Evolutionary conservation across 805 yeast genomes (phyloP).

Genomic region (Lipomyces mesembrius): DNA sequence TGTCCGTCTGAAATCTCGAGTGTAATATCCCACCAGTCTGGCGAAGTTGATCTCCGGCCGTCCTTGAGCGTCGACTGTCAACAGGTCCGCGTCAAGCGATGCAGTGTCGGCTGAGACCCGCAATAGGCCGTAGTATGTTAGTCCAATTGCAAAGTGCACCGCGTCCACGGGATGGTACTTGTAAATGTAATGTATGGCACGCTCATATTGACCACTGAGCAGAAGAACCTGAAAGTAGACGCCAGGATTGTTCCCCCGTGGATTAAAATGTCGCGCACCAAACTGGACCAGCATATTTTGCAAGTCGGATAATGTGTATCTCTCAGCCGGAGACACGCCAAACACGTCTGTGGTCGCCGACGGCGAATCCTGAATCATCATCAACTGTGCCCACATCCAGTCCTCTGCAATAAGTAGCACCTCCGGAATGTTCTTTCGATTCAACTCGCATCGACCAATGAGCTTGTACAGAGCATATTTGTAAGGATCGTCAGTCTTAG

Average conservation of each 20-base stretch:
- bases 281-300: conserved; percentile 70
- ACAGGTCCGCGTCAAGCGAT: conserved; percentile 45
- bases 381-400: conserved; percentile 94
- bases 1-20: conserved; percentile 77
- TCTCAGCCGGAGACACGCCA: conserved; percentile 15
- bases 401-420: conserved; percentile 84
- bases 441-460: conserved; percentile 86
- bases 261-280: conserved; percentile 73
- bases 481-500: conserved; percentile 82
- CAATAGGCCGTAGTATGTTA: conserved; percentile 73
- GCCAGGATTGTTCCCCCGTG: conserved; percentile 63
- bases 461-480: conserved; percentile 88
- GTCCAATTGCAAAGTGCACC: conserved; percentile 83
- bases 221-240: conserved; percentile 75
- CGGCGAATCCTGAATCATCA: conserved; percentile 53
- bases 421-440: conserved; percentile 66
- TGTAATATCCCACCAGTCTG: conserved; percentile 75
- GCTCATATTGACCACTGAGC: conserved; percentile 78
- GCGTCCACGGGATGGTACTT: conserved; percentile 77
- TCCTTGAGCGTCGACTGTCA: conserved; percentile 44
- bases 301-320: conserved; percentile 72
- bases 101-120: conserved; percentile 51
- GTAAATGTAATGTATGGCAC: conserved; percentile 70
- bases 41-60: conserved; percentile 55
- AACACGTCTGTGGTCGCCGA: conserved; percentile 29